These are phyloP conservation scores for Phytopythium montanum DNA, from an alignment of 352 stramenopile genomes.

Conservation along the genomic window DNA sequence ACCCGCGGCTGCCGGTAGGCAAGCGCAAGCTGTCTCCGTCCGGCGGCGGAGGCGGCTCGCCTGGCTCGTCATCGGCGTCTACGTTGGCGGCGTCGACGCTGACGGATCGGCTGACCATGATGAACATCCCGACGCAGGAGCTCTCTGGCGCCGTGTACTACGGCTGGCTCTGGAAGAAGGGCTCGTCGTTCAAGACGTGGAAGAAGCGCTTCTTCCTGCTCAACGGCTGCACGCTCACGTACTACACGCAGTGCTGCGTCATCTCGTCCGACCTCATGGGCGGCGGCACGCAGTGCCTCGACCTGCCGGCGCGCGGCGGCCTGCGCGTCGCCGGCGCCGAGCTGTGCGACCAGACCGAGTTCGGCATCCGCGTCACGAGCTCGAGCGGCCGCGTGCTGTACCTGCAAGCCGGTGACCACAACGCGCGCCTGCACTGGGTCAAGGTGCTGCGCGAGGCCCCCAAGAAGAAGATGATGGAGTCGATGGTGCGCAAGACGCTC, in stretches of 20 bases:
- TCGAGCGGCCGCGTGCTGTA: conserved; percentile 56
- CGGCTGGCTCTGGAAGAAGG: conserved; percentile 76
- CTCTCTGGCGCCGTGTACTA: conserved; percentile 59
- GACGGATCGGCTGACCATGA: conserved; percentile 52
- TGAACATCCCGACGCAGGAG: conserved; percentile 60
- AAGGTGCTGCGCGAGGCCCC: conserved; percentile 49
- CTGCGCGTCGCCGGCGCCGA: conserved; percentile 44
- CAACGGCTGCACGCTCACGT: conserved; percentile 58
- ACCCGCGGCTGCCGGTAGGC: not conserved
- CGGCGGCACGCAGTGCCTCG: conserved; percentile 47
- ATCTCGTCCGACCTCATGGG: conserved; percentile 52
- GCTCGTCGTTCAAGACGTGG: conserved; percentile 72
- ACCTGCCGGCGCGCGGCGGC: conserved; percentile 49
- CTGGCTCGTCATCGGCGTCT: too few species aligned
- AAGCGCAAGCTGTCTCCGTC: conserved; percentile 2
- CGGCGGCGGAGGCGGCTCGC: too few species aligned
- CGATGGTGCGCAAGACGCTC: conserved; percentile 30
- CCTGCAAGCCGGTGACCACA: conserved; percentile 50
- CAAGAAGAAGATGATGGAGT: conserved; percentile 22
- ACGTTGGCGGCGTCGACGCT: conserved; percentile 21
- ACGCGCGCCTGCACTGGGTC: conserved; percentile 43
- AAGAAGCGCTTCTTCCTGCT: conserved; percentile 80
- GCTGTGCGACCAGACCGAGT: conserved; percentile 44
- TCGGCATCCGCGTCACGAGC: conserved; percentile 56
- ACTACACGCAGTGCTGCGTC: conserved; percentile 70